Evolutionary conservation across 805 yeast species (phyloP).

Genomic region (Starmerella sp.): DNA sequence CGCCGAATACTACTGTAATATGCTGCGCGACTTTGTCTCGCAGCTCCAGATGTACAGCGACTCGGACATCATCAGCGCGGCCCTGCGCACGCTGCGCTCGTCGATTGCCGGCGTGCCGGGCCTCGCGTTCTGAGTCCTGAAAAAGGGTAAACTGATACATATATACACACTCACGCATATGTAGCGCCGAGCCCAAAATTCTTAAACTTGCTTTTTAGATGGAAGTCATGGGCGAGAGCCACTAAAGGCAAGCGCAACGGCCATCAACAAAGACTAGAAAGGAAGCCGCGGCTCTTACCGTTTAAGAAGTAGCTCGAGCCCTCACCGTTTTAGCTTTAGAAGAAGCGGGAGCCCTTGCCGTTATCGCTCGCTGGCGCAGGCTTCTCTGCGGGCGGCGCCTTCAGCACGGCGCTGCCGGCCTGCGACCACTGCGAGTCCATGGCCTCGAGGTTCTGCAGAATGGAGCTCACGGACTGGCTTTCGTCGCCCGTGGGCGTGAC

Average conservation of each 20-base stretch:
- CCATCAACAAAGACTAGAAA: no score
- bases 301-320: no score
- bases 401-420: not conserved
- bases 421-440: constrained; percentile 24
- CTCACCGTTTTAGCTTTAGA: not conserved
- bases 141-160: not conserved
- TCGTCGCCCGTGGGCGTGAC: constrained; percentile 19
- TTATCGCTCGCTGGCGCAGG: not conserved
- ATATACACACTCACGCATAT: not conserved
- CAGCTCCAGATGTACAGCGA: constrained; percentile 60
- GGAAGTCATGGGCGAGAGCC: no score
- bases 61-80: constrained; percentile 65
- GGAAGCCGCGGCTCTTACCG: no score
- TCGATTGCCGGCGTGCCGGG: constrained; percentile 61
- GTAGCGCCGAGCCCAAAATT: not conserved
- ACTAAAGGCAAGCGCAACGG: no score
- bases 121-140: constrained; percentile 7
- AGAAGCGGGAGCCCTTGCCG: not conserved
- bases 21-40: constrained; percentile 67
- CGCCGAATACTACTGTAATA: constrained; percentile 50
- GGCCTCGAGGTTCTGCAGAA: constrained; percentile 24
- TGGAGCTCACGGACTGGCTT: constrained; percentile 2
- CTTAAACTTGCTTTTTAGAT: no score
- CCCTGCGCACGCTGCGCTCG: constrained; percentile 59
- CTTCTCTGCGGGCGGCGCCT: not conserved